Evolutionary conservation across 495 filamentous ascomycete genomes (phyloP), one percentile per base, ranked within the genome.

Genomic region (Eremomyces bilateralis): DNA sequence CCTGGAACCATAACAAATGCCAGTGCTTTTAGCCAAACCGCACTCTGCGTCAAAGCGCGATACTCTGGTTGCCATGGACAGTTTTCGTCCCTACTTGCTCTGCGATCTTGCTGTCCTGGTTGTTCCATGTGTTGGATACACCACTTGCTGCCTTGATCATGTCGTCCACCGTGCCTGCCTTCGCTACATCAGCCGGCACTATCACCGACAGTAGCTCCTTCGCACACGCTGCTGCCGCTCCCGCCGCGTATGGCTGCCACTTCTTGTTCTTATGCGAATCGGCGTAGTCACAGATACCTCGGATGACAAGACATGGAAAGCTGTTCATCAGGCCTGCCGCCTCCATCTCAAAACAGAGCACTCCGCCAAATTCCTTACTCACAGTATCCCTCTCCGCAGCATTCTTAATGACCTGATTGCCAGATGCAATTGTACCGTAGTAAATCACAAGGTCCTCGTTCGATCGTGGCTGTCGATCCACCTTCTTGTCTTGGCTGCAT

Each of bases 331-430:
- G 4, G 8, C 45, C 45, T 19, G 48, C 48, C 17, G 42, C 45
- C 24, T 51, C 48, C 48, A 45, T 51, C 41, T 51, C 48, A 29
- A 48, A 45, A 21, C 45, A 46, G 13, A 51, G 43, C n/a, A n/a
- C n/a, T 4, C 40, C 38, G 18, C 21, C 25, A 5, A 6, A 3
- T 20, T 35, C 35, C 2, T 33, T 5, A 2, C 35, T 34, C 3
- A 37, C 8, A 8, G n/a, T 33, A 2, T 37, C 35, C 17, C 35
- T 29, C 4, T 13, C 1, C 1, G 1, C 4, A 30, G 2, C 35
- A 37, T 3, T 2, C 18, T 17, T 29, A 21, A 33, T 34, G 35
- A 37, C 4, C 6, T 2, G 2, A 18, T 37, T 30, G 13, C 4
- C 35, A 2, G 22, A 37, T 3, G 27, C 35, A 12, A 37, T 37